Evolutionary conservation across 495 filamentous ascomycete genomes (phyloP), one percentile per base, ranked within the genome.

Genomic region (Daldinia bambusicola): DNA sequence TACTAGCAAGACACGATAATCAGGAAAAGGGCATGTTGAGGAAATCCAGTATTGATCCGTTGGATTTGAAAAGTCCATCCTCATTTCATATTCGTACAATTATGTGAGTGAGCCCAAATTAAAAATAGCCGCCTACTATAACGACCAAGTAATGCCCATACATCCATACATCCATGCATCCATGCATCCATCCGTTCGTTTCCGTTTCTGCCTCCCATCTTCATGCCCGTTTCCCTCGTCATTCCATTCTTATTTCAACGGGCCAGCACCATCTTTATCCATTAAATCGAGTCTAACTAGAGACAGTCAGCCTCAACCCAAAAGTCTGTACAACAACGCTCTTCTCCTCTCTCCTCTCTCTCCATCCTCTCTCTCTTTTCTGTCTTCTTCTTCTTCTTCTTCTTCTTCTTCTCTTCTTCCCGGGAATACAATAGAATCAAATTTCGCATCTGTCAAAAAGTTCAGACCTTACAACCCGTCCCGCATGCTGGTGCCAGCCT

Each of bases 401-500:
- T 14, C 10, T 14, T 6, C 2, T 36, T 36, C 9, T 10, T 6
- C 9, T 36, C 9, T 36, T n/a, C n/a, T n/a, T n/a, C n/a, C n/a
- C n/a, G n/a, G n/a, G n/a, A n/a, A n/a, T n/a, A n/a, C n/a, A n/a
- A n/a, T n/a, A n/a, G n/a, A n/a, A n/a, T n/a, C n/a, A n/a, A n/a
- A n/a, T n/a, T n/a, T n/a, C n/a, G n/a, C n/a, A n/a, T n/a, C n/a
- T n/a, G n/a, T n/a, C n/a, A 13, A n/a, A n/a, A 12, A 1, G 38
- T 40, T 20, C n/a, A 41, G 22, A 55, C 3, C 56, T 78, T 69
- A 83, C 67, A 83, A 67, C 3, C 80, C 80, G 37, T 84, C 83
- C 4, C 74, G 72, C 82, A 83, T 81, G 71, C 81, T 84, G 1
- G 81, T 84, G 60, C 80, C 78, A 12, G 75, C 67, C 75, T 83